These are phyloP conservation scores for Cyclospora cayetanensis DNA, from an alignment of 169 alveolate species.

Conservation along the genomic window DNA sequence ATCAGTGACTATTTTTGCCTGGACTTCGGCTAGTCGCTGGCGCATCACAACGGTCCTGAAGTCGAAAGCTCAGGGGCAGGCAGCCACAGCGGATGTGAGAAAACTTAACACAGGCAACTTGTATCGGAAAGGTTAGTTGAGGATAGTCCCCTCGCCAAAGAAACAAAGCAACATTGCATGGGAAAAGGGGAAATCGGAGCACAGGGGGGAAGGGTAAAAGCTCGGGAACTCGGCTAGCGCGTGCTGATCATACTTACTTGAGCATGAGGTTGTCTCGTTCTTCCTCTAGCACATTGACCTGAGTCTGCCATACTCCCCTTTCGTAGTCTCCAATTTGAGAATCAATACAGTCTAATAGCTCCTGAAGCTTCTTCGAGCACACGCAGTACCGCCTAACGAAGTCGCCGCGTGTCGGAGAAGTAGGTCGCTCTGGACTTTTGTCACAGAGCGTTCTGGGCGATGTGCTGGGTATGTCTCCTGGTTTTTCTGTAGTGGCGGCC, in stretches of 20 bases:
- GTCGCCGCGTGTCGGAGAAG: conserved; percentile 5
- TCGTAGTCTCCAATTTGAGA: conserved; percentile 63
- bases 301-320: conserved; percentile 70
- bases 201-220: too few species aligned
- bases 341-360: conserved; percentile 65
- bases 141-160: too few species aligned
- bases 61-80: neutral
- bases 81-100: too few species aligned
- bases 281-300: conserved; percentile 70
- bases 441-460: neutral
- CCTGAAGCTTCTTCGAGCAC: conserved; percentile 70
- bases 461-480: neutral
- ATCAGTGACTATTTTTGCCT: conserved; percentile 57
- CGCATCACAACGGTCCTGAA: conserved; percentile 60
- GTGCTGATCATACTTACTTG: conserved; percentile 33
- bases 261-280: conserved; percentile 58
- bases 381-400: conserved; percentile 50
- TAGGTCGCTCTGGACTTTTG: neutral
- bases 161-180: too few species aligned
- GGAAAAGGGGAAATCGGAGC: too few species aligned
- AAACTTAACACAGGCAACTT: too few species aligned
- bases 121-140: too few species aligned
- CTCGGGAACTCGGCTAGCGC: neutral
- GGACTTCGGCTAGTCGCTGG: conserved; percentile 70
- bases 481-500: neutral